A percentile compares a stretch with the other conserved stretches of the same genome.
Evolutionary conservation across 1,139 yeast genomes (phyloP).

Genomic region (Zygoascus hellenicus): DNA sequence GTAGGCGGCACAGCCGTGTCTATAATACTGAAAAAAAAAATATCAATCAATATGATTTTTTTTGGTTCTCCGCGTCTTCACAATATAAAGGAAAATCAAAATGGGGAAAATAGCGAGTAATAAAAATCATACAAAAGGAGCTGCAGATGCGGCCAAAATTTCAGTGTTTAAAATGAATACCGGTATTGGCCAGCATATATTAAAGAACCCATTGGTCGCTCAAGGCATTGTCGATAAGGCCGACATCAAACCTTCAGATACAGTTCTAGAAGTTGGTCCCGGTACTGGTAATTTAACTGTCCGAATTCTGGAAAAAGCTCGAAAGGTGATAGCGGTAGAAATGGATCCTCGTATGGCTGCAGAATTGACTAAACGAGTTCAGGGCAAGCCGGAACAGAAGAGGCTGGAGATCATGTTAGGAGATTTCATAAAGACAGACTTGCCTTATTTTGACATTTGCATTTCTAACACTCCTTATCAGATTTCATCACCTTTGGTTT

Average conservation of each 20-base stretch:
- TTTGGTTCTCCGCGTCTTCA: no score
- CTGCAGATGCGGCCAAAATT: conserved; percentile 25
- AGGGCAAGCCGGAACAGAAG: conserved; percentile 89
- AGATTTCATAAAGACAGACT: conserved; percentile 91
- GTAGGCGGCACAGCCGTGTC: no score
- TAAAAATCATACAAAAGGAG: conserved; percentile 14
- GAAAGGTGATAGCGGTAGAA: conserved; percentile 89
- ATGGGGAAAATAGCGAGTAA: conserved; percentile 25
- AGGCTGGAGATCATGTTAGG: conserved; percentile 88
- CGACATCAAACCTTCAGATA: conserved; percentile 83
- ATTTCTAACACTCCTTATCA: conserved; percentile 97
- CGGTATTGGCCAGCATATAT: conserved; percentile 92
- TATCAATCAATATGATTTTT: no score
- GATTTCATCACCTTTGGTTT: conserved; percentile 92
- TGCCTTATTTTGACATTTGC: conserved; percentile 93
- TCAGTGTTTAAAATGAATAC: conserved; percentile 95
- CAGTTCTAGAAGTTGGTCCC: conserved; percentile 95
- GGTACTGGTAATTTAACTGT: conserved; percentile 99
- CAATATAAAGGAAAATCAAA: neutral
- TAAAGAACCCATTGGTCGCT: conserved; percentile 93
- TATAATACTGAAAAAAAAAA: no score
- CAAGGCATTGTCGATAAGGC: conserved; percentile 98
- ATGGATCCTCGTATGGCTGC: conserved; percentile 99
- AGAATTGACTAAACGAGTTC: conserved; percentile 93
- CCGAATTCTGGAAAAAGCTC: conserved; percentile 83